Evolutionary conservation across 352 stramenopile genomes (phyloP).

Genomic region (Globisporangium camurandrum): DNA sequence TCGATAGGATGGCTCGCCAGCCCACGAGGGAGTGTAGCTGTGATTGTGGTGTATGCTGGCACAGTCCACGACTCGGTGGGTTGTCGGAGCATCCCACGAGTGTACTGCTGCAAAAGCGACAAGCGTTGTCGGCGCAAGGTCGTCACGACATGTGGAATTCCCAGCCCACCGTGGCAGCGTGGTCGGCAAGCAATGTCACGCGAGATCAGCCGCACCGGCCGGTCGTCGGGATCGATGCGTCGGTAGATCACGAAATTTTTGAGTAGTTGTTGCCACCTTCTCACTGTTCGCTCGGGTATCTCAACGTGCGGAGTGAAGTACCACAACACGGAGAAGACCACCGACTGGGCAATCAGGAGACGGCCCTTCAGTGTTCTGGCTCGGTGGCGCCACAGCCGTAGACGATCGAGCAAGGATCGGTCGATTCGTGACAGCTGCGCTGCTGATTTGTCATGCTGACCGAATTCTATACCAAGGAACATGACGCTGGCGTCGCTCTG

Average conservation of each 20-base stretch:
- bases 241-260: conserved; percentile 4
- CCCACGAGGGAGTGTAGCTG: too few relatives aligned
- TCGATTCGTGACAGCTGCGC: not conserved
- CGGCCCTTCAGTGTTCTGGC: conserved; percentile 2
- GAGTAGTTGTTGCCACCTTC: conserved; percentile 1
- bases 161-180: not conserved
- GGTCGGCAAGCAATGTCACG: not conserved
- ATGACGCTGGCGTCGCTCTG: conserved; percentile 1
- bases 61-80: too few relatives aligned
- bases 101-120: conserved; percentile 2
- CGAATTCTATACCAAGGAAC: conserved; percentile 13
- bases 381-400: not conserved
- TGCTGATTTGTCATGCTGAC: not conserved
- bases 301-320: conserved; percentile 9
- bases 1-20: too few relatives aligned
- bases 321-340: conserved; percentile 7
- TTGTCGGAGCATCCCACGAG: too few relatives aligned
- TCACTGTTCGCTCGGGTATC: not conserved
- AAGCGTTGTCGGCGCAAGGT: not conserved
- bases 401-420: not conserved
- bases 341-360: conserved; percentile 1
- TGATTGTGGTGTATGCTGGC: too few relatives aligned
- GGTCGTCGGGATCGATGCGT: not conserved
- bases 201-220: not conserved
- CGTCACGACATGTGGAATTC: not conserved